Percentiles rank a stretch among this genome's conserved stretches.
These are phyloP conservation scores for Xylaria venustula DNA, from an alignment of 495 filamentous ascomycete genomes.

Conservation along the genomic window DNA sequence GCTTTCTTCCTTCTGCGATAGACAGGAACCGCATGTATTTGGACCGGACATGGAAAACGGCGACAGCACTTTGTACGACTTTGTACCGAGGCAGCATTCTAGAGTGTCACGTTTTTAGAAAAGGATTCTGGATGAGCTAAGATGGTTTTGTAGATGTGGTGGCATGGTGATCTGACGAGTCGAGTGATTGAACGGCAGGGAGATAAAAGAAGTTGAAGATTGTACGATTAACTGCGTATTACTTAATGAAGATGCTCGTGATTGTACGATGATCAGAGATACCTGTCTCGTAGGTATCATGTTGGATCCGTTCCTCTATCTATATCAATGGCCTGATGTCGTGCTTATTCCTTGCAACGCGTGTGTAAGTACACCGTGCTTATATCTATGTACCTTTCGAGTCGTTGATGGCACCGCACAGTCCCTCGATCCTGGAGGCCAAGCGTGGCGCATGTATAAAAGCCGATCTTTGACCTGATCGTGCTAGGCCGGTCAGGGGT, in stretches of 20 bases:
- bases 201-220: background rate
- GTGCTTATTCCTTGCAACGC: too few species aligned
- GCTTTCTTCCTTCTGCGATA: background rate
- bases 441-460: too few species aligned
- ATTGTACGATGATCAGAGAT: background rate
- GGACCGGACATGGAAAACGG: background rate
- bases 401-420: too few species aligned
- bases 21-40: background rate
- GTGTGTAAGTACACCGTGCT: too few species aligned
- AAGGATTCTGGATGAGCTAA: too few species aligned
- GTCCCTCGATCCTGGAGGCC: too few species aligned
- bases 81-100: background rate
- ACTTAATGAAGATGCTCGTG: background rate
- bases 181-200: background rate
- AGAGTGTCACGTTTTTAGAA: too few species aligned
- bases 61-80: background rate
- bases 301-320: too few species aligned
- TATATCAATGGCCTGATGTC: background rate
- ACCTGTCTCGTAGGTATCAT: background rate
- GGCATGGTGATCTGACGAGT: background rate
- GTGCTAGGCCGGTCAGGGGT: too few species aligned
- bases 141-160: background rate
- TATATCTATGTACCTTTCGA: too few species aligned
- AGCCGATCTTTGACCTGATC: too few species aligned
- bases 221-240: background rate